phyloP scores from a whole-genome alignment of 108 stramenopile genomes.

The Parietichytrium sp. region DNA sequence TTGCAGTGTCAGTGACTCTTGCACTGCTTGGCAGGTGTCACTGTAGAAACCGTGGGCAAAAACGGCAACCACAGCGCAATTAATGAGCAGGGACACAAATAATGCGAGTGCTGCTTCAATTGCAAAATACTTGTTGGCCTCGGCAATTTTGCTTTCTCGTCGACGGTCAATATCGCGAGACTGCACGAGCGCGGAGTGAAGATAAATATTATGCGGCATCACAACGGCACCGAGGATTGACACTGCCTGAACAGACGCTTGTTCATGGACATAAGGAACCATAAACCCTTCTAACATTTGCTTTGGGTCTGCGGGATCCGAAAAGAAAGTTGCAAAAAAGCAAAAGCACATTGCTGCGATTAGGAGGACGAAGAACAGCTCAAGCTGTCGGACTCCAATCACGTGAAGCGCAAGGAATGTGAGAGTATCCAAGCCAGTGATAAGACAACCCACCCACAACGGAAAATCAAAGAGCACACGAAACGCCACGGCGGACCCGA shows the following conservation, averaged over 20 bases:
- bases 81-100: conserved; percentile 73
- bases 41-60: conserved; percentile 76
- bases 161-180: conserved; percentile 56
- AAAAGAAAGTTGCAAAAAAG: conserved; percentile 68
- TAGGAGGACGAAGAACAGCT: conserved; percentile 67
- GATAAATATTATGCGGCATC: conserved; percentile 83
- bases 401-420: conserved; percentile 68
- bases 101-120: conserved; percentile 76
- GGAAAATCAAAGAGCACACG: conserved; percentile 55
- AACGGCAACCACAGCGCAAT: conserved; percentile 74
- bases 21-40: neutral
- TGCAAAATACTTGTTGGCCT: conserved; percentile 72
- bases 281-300: conserved; percentile 66
- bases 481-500: conserved; percentile 70
- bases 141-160: conserved; percentile 48
- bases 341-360: conserved; percentile 73
- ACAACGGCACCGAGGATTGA: conserved; percentile 76
- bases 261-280: conserved; percentile 55
- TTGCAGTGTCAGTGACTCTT: conserved; percentile 16
- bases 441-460: conserved; percentile 57
- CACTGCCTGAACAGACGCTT: conserved; percentile 55
- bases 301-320: conserved; percentile 53
- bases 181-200: conserved; percentile 76
- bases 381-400: conserved; percentile 71
- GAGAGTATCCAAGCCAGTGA: conserved; percentile 68